Evolutionary conservation across 164 flowering plant genomes (phyloP).

Genomic region (Berberis vulgaris): DNA sequence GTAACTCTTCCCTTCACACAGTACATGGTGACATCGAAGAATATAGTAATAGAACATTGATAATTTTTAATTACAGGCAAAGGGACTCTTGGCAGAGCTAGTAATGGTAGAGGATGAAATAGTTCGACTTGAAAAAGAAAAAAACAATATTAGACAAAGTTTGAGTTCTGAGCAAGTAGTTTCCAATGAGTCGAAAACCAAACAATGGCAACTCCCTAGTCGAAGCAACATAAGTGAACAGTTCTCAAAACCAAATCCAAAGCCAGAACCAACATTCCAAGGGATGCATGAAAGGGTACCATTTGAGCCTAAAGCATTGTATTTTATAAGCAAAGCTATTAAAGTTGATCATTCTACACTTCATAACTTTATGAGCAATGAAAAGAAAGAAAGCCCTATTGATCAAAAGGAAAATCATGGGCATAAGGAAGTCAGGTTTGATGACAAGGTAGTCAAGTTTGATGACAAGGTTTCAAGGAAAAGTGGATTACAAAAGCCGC

Average conservation of each 20-base stretch:
- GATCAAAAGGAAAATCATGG: conserved; percentile 38
- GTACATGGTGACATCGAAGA: too few relatives aligned
- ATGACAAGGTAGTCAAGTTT: conserved; percentile 19
- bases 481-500: conserved; percentile 28
- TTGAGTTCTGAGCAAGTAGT: conserved; percentile 33
- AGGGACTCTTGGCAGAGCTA: conserved; percentile 62
- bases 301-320: conserved; percentile 66
- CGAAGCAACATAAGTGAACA: conserved; percentile 6
- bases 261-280: conserved; percentile 9
- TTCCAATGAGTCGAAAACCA: conserved; percentile 24
- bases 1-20: conserved; percentile 17
- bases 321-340: conserved; percentile 85
- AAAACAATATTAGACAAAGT: conserved; percentile 34
- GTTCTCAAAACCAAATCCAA: conserved; percentile 5
- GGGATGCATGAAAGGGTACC: conserved; percentile 22
- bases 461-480: conserved; percentile 28
- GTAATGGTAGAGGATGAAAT: conserved; percentile 83
- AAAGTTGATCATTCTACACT: conserved; percentile 51
- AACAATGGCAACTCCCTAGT: conserved; percentile 18
- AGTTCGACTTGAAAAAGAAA: conserved; percentile 50
- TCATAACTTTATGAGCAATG: conserved; percentile 29
- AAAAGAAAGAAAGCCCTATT: conserved; percentile 18
- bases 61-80: conserved; percentile 28
- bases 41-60: too few relatives aligned
- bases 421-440: conserved; percentile 23